Conservation (phyloP, 768 basidiomycete genomes). For the Naganishia onofrii region DNA sequence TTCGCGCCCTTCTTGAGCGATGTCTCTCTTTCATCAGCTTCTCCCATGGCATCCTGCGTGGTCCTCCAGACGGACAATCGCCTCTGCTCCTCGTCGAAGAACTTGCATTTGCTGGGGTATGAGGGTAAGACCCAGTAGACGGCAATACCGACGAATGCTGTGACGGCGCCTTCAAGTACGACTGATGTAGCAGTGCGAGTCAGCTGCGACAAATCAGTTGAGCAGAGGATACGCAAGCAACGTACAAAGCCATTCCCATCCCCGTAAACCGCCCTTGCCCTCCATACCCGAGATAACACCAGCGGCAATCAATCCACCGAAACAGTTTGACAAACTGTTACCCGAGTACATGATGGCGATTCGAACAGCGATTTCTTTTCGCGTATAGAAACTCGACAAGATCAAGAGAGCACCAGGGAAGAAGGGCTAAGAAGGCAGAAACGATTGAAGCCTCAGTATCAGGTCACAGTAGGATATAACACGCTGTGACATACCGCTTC, state of each 20-base stretch:
- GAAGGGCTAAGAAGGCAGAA: constrained; percentile 60
- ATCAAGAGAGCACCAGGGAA: constrained; percentile 58
- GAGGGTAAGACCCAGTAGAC: constrained; percentile 23
- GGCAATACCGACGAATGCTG: constrained; percentile 54
- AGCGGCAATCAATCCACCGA: constrained; percentile 59
- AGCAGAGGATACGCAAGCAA: constrained; percentile 4
- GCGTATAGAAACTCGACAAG: constrained; percentile 47
- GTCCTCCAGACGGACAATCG: constrained; percentile 24
- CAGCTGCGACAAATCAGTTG: neutral
- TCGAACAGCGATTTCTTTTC: constrained; percentile 61
- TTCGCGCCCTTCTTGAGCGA: constrained; percentile 22
- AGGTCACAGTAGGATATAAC: neutral
- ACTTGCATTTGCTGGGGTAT: constrained; percentile 23
- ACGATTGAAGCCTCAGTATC: neutral
- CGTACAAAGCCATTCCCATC: constrained; percentile 64
- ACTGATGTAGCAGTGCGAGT: constrained; percentile 55
- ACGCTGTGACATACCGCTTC: neutral
- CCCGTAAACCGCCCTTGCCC: constrained; percentile 64
- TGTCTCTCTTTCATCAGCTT: constrained; percentile 25
- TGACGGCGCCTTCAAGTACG: constrained; percentile 58
- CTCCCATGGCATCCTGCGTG: constrained; percentile 28
- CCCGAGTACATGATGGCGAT: constrained; percentile 59
- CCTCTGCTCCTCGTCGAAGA: constrained; percentile 26
- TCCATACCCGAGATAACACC: constrained; percentile 72
- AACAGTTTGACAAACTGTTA: constrained; percentile 46